These are phyloP conservation scores for Fusarium torreyae DNA, from an alignment of 2,329 filamentous ascomycete species.

Conservation along the genomic window DNA sequence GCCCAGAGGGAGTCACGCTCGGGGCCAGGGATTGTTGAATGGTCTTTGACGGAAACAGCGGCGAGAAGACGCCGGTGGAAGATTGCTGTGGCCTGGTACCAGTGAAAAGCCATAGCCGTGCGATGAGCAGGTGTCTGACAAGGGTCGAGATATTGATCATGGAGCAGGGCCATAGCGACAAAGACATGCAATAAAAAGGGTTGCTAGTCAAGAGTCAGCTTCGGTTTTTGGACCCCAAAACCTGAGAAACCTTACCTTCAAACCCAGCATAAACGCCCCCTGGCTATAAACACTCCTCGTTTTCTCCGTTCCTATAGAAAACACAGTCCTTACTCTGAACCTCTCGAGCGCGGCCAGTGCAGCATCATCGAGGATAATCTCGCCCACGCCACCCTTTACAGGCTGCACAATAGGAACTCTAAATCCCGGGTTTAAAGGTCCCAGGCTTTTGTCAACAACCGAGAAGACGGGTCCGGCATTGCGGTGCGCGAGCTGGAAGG, in stretches of 20 bases:
- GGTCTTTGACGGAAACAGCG: conserved; percentile 43
- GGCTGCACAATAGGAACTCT: conserved; percentile 49
- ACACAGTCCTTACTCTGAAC: conserved; percentile 61
- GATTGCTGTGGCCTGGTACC: conserved; percentile 63
- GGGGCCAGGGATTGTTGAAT: conserved; percentile 49
- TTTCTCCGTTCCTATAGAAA: conserved; percentile 56
- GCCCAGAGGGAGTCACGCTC: conserved; percentile 66
- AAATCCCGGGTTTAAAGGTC: conserved; percentile 30
- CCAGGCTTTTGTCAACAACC: conserved; percentile 22
- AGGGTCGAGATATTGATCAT: conserved; percentile 62
- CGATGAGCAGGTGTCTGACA: conserved; percentile 44
- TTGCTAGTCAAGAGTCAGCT: conserved; percentile 53
- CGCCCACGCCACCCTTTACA: conserved; percentile 20
- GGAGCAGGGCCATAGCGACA: conserved; percentile 66
- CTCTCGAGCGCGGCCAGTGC: conserved; percentile 57
- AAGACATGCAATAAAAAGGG: conserved; percentile 70
- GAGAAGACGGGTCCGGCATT: conserved; percentile 30
- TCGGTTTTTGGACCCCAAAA: background rate
- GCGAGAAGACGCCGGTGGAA: conserved; percentile 62
- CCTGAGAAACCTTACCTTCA: conserved; percentile 50
- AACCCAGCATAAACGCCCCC: conserved; percentile 57
- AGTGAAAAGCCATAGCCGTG: conserved; percentile 61
- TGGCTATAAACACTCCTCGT: conserved; percentile 55
- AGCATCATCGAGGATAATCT: conserved; percentile 52
- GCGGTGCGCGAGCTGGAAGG: conserved; percentile 44